These are phyloP conservation scores for Marchantia paleacea DNA, from an alignment of 225 moss, liverwort and hornwort species.

Conservation along the genomic window DNA sequence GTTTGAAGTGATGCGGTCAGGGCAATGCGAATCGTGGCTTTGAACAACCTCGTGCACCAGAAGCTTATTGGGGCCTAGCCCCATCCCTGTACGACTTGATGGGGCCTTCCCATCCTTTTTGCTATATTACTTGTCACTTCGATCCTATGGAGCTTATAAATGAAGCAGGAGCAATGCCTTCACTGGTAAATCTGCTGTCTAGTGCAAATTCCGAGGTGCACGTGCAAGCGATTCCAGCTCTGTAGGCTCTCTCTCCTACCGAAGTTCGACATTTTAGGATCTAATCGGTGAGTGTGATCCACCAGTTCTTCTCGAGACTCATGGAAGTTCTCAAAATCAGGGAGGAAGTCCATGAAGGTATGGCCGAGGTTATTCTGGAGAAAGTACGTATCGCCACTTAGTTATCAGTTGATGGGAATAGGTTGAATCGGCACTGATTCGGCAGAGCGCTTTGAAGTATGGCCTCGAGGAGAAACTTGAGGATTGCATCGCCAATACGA, in stretches of 20 bases:
- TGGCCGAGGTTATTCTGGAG: constrained; percentile 25
- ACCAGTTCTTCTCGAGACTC: constrained; percentile 15
- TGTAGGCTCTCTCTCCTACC: constrained; percentile 33
- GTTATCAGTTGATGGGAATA: constrained; percentile 27
- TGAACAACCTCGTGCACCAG: constrained; percentile 18
- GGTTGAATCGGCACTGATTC: constrained; percentile 9
- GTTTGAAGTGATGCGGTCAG: constrained; percentile 36
- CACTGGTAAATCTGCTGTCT: constrained; percentile 23
- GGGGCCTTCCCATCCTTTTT: too few relatives aligned
- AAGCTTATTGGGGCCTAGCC: too few relatives aligned
- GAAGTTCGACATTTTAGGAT: constrained; percentile 21
- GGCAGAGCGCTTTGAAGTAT: constrained; percentile 8
- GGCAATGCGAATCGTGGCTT: constrained; percentile 34
- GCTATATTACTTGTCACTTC: too few relatives aligned
- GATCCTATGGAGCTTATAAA: not conserved
- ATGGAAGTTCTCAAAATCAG: not conserved
- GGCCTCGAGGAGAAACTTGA: constrained; percentile 8
- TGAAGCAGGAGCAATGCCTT: constrained; percentile 20
- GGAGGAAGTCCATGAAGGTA: not conserved
- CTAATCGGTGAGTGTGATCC: constrained; percentile 23
- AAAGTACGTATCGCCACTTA: constrained; percentile 4
- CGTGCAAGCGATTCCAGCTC: constrained; percentile 41
- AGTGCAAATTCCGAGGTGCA: constrained; percentile 16
- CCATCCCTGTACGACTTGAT: too few relatives aligned
- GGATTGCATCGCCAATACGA: not conserved